These are phyloP conservation scores for Debaryomyces robertsiae DNA, from an alignment of 1,139 yeast genomes.

Conservation along the genomic window DNA sequence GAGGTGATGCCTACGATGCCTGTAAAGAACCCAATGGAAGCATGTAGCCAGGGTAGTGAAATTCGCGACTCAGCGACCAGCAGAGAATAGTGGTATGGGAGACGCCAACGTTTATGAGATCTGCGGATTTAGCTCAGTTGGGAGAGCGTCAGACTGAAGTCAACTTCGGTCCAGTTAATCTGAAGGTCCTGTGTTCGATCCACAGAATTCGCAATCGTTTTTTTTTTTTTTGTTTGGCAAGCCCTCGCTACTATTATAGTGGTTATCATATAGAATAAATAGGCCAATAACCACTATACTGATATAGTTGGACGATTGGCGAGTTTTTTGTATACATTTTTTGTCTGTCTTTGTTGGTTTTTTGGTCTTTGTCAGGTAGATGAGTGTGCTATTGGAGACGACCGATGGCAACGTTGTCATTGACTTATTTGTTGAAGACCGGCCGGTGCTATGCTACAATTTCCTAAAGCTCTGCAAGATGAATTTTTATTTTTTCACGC, in stretches of 20 bases:
- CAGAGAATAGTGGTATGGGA: no score
- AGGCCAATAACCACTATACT: slow-evolving; percentile 2
- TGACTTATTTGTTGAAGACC: slow-evolving; percentile 45
- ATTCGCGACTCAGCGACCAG: no score
- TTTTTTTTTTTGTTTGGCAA: slow-evolving; percentile 10
- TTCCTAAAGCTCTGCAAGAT: slow-evolving; percentile 58
- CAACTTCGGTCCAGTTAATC: slow-evolving; percentile 48
- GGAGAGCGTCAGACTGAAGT: slow-evolving; percentile 91
- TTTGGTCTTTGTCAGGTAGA: slow-evolving; percentile 16
- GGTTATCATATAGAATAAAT: slow-evolving; percentile 1
- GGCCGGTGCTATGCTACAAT: slow-evolving; percentile 44
- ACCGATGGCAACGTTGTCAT: slow-evolving; percentile 54
- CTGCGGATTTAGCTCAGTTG: slow-evolving; percentile 80
- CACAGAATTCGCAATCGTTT: slow-evolving; percentile 49
- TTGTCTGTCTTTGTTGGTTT: no score
- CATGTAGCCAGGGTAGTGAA: no score
- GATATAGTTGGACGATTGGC: background rate
- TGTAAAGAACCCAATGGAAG: no score
- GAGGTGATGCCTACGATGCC: no score
- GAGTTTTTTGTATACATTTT: background rate
- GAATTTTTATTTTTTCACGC: slow-evolving; percentile 55
- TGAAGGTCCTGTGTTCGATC: slow-evolving; percentile 68
- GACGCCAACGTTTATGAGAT: no score
- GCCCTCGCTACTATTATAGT: no score
- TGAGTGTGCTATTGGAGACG: slow-evolving; percentile 65